Percentiles rank a stretch among this genome's conserved stretches.
These are phyloP conservation scores for Candida sanyaensis DNA, from an alignment of 1,139 yeast species.

Conservation along the genomic window DNA sequence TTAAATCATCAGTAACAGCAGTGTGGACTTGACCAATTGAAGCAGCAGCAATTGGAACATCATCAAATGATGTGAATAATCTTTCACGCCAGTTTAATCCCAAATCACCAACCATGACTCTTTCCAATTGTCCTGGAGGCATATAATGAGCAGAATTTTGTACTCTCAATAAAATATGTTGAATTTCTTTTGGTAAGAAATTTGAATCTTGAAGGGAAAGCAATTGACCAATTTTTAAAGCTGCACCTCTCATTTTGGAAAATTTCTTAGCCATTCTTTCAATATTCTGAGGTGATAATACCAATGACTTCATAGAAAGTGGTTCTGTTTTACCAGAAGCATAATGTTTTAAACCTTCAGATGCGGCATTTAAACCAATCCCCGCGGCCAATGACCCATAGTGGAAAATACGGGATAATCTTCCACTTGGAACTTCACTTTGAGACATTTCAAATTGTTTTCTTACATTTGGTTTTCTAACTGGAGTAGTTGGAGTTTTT, in stretches of 20 bases:
- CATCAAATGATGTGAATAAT: conserved; percentile 72
- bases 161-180: conserved; percentile 75
- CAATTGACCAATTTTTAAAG: conserved; percentile 93
- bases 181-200: conserved; percentile 82
- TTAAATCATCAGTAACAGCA: conserved; percentile 66
- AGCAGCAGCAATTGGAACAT: conserved; percentile 95
- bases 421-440: conserved; percentile 80
- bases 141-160: conserved; percentile 95
- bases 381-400: conserved; percentile 94
- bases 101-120: conserved; percentile 70
- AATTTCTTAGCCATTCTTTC: conserved; percentile 86
- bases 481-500: conserved; percentile 3
- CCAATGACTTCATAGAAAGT: conserved; percentile 59
- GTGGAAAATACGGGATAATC: conserved; percentile 85
- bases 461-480: conserved; percentile 24
- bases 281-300: conserved; percentile 79
- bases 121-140: conserved; percentile 90
- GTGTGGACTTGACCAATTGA: conserved; percentile 96
- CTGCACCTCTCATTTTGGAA: conserved; percentile 97
- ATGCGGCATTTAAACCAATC: conserved; percentile 81
- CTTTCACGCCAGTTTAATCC: conserved; percentile 79
- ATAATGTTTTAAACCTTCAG: conserved; percentile 72
- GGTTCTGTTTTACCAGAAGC: conserved; percentile 43
- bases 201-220: conserved; percentile 89
- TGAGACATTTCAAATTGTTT: conserved; percentile 51